Base-by-base conservation (phyloP, 2,329 filamentous ascomycete species). In the Stachybotrys chlorohalonatus region DNA sequence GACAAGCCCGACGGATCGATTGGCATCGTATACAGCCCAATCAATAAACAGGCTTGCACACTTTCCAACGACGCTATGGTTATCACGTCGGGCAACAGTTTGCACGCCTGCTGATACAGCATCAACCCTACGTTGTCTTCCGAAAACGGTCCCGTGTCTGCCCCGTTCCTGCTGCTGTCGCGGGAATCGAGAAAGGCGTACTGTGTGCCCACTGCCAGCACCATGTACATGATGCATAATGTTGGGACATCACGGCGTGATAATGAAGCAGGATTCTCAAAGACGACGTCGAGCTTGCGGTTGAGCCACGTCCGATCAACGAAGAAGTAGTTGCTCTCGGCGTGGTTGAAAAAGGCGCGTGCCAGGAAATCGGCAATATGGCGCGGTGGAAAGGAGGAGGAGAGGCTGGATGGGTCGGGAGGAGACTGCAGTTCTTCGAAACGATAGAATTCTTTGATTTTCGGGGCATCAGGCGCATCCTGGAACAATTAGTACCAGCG, bases 101-200 rank as follows among this genome's bases (percentile, higher is more conserved):
- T 78, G 31, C 75, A 76, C 0, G 80, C 79, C 58, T 77, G 76
- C 53, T 81, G 77, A 58, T 83, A 83, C 56, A 83, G 81, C 30
- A 76, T 76, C 7, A 80, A 68, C 4, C 80, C 80, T 1, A 81
- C 73, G 30, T 79, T 75, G 53, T 81, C 77, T 56, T 81, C 78
- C 0, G 76, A 77, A 46, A 70, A 70, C 31, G 56, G 62, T 49
- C 57, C 66, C 15, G 58, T 57, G 36, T 59, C 59, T 58, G 52
- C 60, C 52, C 47, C 24, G 30, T 54, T 57, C 52, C 63, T 61
- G 51, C 53, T 55, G 24, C 62, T 54, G 17, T 54, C 49, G 52
- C 59, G 52, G n/a, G 67, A 65, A 51, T 76, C 74, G 16, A 79
- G 68, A 53, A 79, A 75, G 2, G 75, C 75, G 56, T 76, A 79